phyloP scores from a whole-genome alignment of 306 rosid species.

The Potentilla sterilis region DNA sequence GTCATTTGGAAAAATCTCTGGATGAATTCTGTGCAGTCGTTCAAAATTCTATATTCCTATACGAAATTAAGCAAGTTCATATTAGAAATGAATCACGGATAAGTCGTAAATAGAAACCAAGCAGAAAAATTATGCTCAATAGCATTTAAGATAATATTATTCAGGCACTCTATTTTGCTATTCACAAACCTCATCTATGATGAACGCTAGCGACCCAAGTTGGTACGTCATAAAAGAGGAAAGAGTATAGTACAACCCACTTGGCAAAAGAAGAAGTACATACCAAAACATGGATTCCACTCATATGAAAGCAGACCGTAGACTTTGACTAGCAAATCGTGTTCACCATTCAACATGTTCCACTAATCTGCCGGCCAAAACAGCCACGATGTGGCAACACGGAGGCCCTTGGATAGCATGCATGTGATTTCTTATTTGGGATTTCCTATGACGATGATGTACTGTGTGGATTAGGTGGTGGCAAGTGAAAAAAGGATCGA shows the following conservation, averaged over 20 bases:
- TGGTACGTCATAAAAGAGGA: not conserved
- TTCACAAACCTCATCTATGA: too few relatives aligned
- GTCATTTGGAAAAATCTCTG: too few relatives aligned
- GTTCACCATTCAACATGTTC: not conserved
- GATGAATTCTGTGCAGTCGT: too few relatives aligned
- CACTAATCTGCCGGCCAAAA: not conserved
- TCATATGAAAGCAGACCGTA: not conserved
- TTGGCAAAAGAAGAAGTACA: not conserved
- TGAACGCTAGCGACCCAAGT: not conserved
- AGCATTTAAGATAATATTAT: too few relatives aligned
- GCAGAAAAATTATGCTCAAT: too few relatives aligned
- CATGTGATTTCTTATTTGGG: not conserved
- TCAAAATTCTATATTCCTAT: too few relatives aligned
- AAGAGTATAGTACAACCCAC: not conserved
- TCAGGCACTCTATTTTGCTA: too few relatives aligned
- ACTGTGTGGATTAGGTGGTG: constrained; percentile 3
- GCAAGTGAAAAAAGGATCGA: not conserved
- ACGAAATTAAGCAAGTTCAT: too few relatives aligned
- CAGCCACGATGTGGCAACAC: not conserved
- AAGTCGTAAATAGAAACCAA: too few relatives aligned
- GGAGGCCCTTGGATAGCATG: not conserved
- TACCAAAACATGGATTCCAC: not conserved
- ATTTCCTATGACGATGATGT: not conserved
- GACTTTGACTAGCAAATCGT: not conserved
- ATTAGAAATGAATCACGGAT: too few relatives aligned